phyloP scores from a whole-genome alignment of 202 grass and related monocot genomes.

The Schoenoplectus triqueter region DNA sequence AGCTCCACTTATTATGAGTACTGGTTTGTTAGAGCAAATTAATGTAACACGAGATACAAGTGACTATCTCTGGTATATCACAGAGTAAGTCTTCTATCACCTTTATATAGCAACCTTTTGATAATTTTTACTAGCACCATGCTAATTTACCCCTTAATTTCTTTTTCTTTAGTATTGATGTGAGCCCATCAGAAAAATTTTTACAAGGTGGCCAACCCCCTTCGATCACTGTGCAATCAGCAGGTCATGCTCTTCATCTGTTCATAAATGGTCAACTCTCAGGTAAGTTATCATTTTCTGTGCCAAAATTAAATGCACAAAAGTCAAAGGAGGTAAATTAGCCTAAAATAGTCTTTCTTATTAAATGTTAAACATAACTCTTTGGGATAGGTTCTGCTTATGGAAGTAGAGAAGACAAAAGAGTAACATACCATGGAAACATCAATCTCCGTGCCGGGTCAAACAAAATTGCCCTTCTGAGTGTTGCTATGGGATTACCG shows the following conservation, averaged over 20 bases:
- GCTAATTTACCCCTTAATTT: constrained; percentile 29
- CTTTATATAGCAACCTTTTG: constrained; percentile 16
- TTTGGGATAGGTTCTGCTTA: constrained; percentile 74
- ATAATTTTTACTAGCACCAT: neutral
- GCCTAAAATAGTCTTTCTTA: neutral
- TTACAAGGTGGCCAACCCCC: constrained; percentile 64
- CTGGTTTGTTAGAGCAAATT: constrained; percentile 90
- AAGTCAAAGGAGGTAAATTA: neutral
- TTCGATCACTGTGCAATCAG: constrained; percentile 71
- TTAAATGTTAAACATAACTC: constrained; percentile 14
- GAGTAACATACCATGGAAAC: constrained; percentile 67
- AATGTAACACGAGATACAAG: constrained; percentile 87
- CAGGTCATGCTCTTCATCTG: constrained; percentile 84
- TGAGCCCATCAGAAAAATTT: constrained; percentile 72
- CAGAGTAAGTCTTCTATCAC: constrained; percentile 52
- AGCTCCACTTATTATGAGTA: constrained; percentile 57
- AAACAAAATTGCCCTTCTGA: constrained; percentile 81
- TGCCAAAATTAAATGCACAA: constrained; percentile 23
- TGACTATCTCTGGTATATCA: constrained; percentile 97
- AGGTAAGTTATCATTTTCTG: constrained; percentile 49
- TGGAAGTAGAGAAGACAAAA: constrained; percentile 84
- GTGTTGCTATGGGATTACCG: constrained; percentile 90
- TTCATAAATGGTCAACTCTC: constrained; percentile 89
- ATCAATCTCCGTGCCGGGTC: constrained; percentile 78
- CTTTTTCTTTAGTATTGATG: constrained; percentile 62